Percentiles rank a stretch among this genome's conserved stretches.
Evolutionary conservation across 2,329 filamentous ascomycete species (phyloP).

Genomic region (Dactylellina drechsleri): DNA sequence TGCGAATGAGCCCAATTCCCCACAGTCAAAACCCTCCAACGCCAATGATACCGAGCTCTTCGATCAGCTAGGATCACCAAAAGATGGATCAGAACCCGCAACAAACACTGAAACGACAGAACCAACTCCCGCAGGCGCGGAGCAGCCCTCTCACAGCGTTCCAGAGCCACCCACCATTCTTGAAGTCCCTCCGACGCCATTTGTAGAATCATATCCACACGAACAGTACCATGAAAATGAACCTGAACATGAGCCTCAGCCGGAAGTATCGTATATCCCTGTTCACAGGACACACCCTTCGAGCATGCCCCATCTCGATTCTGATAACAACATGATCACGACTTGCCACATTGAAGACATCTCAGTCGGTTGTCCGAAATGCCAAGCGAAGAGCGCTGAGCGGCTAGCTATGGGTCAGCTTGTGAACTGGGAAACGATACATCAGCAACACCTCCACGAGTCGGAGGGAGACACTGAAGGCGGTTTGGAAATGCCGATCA

Average conservation of each 20-base stretch:
- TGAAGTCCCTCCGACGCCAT: background rate
- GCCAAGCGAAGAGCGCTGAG: conserved; percentile 44
- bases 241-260: background rate
- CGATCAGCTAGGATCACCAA: conserved; percentile 32
- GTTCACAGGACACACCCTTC: background rate
- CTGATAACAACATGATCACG: conserved; percentile 45
- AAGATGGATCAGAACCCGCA: conserved; percentile 10
- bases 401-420: conserved; percentile 34
- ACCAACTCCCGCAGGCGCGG: conserved; percentile 2
- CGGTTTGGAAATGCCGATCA: conserved; percentile 36
- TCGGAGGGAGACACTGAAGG: conserved; percentile 29
- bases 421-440: conserved; percentile 45
- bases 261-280: background rate
- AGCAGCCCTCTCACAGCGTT: conserved; percentile 4
- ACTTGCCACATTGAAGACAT: conserved; percentile 49
- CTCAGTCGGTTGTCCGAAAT: conserved; percentile 46
- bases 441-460: conserved; percentile 41
- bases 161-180: background rate
- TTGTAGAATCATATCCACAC: background rate
- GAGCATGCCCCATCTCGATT: conserved; percentile 32
- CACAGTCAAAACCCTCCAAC: background rate
- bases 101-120: background rate
- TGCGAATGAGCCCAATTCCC: conserved; percentile 3
- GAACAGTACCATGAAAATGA: background rate
- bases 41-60: conserved; percentile 27